Evolutionary conservation across 169 alveolate genomes (phyloP).

Genomic region (Eimeria mitis): DNA sequence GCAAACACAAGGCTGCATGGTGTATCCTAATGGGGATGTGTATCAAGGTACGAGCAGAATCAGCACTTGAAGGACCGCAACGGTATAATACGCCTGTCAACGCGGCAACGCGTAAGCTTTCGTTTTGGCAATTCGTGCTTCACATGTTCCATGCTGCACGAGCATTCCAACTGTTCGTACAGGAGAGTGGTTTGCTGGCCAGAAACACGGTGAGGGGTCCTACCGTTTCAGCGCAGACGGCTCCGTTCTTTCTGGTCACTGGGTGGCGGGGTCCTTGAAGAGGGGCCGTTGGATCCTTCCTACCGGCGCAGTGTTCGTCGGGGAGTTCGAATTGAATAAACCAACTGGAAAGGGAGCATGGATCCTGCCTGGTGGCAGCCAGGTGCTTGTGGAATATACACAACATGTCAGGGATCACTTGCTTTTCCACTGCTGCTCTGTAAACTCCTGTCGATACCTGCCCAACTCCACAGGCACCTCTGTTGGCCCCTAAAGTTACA

Average conservation of each 20-base stretch:
- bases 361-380: conserved; percentile 78
- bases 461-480: not conserved
- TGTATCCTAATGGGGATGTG: conserved; percentile 72
- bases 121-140: not conserved
- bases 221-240: conserved; percentile 77
- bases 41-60: conserved; percentile 27
- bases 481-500: not conserved
- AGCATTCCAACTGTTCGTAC: not conserved
- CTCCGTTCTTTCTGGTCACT: conserved; percentile 52
- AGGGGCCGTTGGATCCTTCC: conserved; percentile 79
- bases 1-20: conserved; percentile 63
- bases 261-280: conserved; percentile 70
- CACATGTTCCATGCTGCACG: not conserved
- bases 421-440: not conserved
- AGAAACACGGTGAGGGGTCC: conserved; percentile 74
- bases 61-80: not conserved
- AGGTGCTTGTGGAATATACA: conserved; percentile 65
- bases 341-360: conserved; percentile 79
- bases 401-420: conserved; percentile 52
- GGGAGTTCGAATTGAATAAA: conserved; percentile 70
- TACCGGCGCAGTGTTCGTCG: conserved; percentile 68
- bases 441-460: not conserved
- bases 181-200: conserved; percentile 81
- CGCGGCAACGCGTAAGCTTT: not conserved
- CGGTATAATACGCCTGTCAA: not conserved